These are phyloP conservation scores for Imleria badia DNA, from an alignment of 768 basidiomycete species.

Conservation along the genomic window DNA sequence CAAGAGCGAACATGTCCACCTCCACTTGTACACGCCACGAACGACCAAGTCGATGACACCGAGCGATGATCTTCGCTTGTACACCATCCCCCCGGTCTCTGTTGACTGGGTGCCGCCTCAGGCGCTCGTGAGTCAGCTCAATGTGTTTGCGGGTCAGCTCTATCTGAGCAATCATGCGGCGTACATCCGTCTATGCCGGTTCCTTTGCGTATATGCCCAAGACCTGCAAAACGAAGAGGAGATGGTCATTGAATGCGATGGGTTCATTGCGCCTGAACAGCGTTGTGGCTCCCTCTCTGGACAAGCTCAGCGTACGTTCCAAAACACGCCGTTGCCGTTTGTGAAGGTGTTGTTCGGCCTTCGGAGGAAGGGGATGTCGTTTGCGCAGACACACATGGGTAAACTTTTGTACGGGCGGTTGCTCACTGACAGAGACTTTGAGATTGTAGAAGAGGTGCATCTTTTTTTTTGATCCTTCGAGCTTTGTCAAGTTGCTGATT, in stretches of 20 bases:
- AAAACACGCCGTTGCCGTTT: slow-evolving; percentile 12
- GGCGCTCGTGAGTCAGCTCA: slow-evolving; percentile 34
- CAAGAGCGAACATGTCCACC: slow-evolving; percentile 30
- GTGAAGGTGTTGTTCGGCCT: slow-evolving; percentile 36
- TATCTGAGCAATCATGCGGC: slow-evolving; percentile 35
- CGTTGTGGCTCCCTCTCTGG: not conserved
- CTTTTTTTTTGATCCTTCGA: not conserved
- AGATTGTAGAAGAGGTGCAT: not conserved
- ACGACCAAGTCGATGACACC: slow-evolving; percentile 32
- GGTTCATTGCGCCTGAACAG: slow-evolving; percentile 17
- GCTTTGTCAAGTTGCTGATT: too few relatives aligned
- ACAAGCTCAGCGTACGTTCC: not conserved
- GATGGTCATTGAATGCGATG: slow-evolving; percentile 25
- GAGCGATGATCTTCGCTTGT: slow-evolving; percentile 34
- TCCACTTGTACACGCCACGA: slow-evolving; percentile 44
- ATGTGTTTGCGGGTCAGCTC: slow-evolving; percentile 46
- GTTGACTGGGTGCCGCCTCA: slow-evolving; percentile 11
- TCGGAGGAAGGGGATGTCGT: slow-evolving; percentile 41
- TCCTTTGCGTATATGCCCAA: slow-evolving; percentile 38
- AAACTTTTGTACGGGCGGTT: slow-evolving; percentile 33
- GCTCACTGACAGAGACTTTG: slow-evolving; percentile 30
- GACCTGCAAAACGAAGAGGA: slow-evolving; percentile 48
- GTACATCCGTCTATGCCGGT: slow-evolving; percentile 36
- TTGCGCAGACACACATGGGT: slow-evolving; percentile 40
- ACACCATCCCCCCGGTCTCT: slow-evolving; percentile 23